Conservation (phyloP, 768 basidiomycete genomes). For the Hygrophorus pudorinus region DNA sequence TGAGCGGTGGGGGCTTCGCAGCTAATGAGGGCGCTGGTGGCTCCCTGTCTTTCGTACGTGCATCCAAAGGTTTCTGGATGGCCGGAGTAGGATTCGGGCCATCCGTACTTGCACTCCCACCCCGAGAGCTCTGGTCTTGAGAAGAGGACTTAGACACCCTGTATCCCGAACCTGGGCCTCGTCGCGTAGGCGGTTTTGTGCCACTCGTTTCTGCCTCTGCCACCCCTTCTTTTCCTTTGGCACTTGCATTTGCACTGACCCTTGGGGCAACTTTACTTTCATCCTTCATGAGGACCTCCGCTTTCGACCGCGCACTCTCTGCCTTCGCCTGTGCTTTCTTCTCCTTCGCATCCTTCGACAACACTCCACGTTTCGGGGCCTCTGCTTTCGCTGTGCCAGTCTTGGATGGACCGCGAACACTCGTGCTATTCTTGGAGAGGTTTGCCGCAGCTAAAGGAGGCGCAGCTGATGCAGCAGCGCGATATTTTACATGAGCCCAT, state of each 20-base stretch:
- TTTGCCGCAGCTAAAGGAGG: constrained; percentile 10
- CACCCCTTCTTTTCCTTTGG: neutral
- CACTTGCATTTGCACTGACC: constrained; percentile 10
- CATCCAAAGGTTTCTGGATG: constrained; percentile 4
- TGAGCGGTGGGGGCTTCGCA: constrained; percentile 22
- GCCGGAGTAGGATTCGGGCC: constrained; percentile 5
- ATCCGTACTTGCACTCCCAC: constrained; percentile 9
- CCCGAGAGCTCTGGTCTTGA: neutral
- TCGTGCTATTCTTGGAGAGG: constrained; percentile 7
- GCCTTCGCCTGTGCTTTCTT: constrained; percentile 9
- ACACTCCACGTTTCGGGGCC: constrained; percentile 35
- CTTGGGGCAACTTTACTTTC: constrained; percentile 27
- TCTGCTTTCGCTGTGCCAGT: constrained; percentile 13
- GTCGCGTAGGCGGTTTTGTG: constrained; percentile 5
- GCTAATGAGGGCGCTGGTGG: constrained; percentile 21
- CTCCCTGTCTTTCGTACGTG: constrained; percentile 12
- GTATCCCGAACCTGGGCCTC: constrained; percentile 36
- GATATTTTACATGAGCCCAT: constrained; percentile 46
- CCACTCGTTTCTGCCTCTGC: constrained; percentile 3
- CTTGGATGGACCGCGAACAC: constrained; percentile 3
- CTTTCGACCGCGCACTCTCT: constrained; percentile 11
- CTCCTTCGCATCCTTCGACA: constrained; percentile 35
- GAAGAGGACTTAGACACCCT: constrained; percentile 7
- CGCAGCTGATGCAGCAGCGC: constrained; percentile 11
- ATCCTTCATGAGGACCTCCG: constrained; percentile 38